Percentiles rank a stretch among this genome's conserved stretches.
phyloP scores from a whole-genome alignment of 1,284 basidiomycete species.

The Leccinum solheimii region DNA sequence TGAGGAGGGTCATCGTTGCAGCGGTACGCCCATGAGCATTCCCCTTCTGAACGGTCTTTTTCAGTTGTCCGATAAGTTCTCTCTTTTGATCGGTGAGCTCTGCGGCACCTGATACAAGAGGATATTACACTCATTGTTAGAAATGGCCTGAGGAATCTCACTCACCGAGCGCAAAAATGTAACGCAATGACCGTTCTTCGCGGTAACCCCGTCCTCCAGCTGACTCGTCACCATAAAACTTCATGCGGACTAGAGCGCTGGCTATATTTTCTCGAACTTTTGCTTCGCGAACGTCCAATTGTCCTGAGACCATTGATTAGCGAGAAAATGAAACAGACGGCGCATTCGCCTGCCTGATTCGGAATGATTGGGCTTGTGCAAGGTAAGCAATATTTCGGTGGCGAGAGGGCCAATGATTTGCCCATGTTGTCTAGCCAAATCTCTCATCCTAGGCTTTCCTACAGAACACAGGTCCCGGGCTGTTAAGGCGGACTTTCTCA shows the following conservation, averaged over 20 bases:
- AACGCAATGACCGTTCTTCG: slow-evolving; percentile 5
- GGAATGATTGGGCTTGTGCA: slow-evolving; percentile 7
- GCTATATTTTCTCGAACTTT: slow-evolving; percentile 20
- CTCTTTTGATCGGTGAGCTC: slow-evolving; percentile 1
- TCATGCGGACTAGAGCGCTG: slow-evolving; percentile 12
- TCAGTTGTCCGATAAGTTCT: slow-evolving; percentile 14
- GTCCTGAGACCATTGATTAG: slow-evolving; percentile 1
- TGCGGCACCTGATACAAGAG: slow-evolving; percentile 2
- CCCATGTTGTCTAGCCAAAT: slow-evolving; percentile 14
- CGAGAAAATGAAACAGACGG: not conserved
- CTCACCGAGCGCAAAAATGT: slow-evolving; percentile 27
- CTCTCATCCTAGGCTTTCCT: slow-evolving; percentile 13
- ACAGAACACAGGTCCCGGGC: slow-evolving; percentile 4
- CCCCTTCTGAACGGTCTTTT: slow-evolving; percentile 1
- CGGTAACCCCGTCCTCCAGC: not conserved
- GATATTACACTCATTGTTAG: not conserved
- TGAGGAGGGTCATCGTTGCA: slow-evolving; percentile 25
- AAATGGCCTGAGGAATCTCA: not conserved
- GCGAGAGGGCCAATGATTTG: slow-evolving; percentile 22
- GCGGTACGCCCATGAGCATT: slow-evolving; percentile 19
- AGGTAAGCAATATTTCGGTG: slow-evolving; percentile 19
- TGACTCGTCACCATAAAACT: not conserved
- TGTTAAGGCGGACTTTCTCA: not conserved
- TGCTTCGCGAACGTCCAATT: slow-evolving; percentile 5
- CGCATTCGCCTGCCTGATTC: not conserved